Base-by-base conservation (phyloP, 225 moss, liverwort and hornwort species). In the Lunularia cruciata region DNA sequence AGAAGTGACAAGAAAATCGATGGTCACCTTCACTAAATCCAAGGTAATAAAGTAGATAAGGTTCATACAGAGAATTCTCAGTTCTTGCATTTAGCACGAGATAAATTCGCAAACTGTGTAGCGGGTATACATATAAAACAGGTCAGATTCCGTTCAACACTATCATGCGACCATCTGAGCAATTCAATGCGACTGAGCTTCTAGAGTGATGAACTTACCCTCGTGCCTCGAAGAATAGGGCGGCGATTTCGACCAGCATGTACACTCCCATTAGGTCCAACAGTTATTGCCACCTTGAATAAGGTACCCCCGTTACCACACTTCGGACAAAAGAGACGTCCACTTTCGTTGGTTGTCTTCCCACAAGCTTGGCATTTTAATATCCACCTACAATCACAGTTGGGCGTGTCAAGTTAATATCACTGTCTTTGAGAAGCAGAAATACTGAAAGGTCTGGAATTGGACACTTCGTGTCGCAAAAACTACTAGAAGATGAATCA, bases 241-340 rank as follows among this genome's bases (percentile, higher is more conserved):
- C 93, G 98, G 68, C 83, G 86, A 68, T 79, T 85, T 64, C 85
- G 82, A 59, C 96, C 96, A 59, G 85, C 83, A 59, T 88, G 92
- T 68, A 98, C 74, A 60, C 66, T 88, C 55, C 98, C 98, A 74
- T 93, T 87, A 18, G 87, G 85, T 40, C 93, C 98, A 36, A 93
- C 86, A 22, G 93, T 98, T 38, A 98, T 86, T 23, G 98, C 86
- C 14, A 93, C 84, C 83, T 89, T 91, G 69, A 79, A 91, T 66
- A 98, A 79, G 65, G 98, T 98, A 55, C 98, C 98, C 62, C 98
- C 98, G 78, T 98, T 98, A 7, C 98, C 98, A 76, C 98, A 98
- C 69, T 98, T 98, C 5, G 98, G 93, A 77, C 98, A 98, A 61
- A 98, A 98, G 23, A 98, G 78, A 30, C 98, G 93, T 14, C 89